Conservation (phyloP, 192 early-diverging fungal species). For the Lobulomyces angularis region DNA sequence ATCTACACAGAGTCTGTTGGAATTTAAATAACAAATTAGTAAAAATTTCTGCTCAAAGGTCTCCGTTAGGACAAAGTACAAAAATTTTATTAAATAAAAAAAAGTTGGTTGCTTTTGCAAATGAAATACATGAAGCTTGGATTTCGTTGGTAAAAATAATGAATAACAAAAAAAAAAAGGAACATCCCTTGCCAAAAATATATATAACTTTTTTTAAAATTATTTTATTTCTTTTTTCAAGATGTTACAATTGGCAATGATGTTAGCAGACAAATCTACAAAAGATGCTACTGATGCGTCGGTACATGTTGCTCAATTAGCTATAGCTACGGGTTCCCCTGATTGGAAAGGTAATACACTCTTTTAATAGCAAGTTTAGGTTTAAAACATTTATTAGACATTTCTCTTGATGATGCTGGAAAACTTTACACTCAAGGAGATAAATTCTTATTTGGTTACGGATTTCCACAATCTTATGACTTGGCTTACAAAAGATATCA, state of each 20-base stretch:
- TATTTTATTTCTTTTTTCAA: slow-evolving; percentile 1
- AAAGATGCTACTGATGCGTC: slow-evolving; percentile 10
- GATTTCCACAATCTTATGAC: slow-evolving; percentile 27
- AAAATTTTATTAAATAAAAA: too few relatives aligned
- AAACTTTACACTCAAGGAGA: slow-evolving; percentile 35
- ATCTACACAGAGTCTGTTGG: too few relatives aligned
- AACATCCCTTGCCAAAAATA: too few relatives aligned
- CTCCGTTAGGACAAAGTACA: too few relatives aligned
- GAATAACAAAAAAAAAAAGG: too few relatives aligned
- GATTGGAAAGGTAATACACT: slow-evolving; percentile 27
- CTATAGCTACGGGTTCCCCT: slow-evolving; percentile 35
- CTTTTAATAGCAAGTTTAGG: neutral
- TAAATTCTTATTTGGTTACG: slow-evolving; percentile 35
- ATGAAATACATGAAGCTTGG: too few relatives aligned
- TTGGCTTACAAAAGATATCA: slow-evolving; percentile 37
- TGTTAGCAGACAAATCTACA: slow-evolving; percentile 17
- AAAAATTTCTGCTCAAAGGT: too few relatives aligned
- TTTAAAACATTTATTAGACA: slow-evolving; percentile 13
- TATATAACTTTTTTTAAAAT: too few relatives aligned
- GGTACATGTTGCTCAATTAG: slow-evolving; percentile 30
- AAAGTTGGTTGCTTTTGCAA: too few relatives aligned
- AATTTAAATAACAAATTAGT: too few relatives aligned
- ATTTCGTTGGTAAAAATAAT: too few relatives aligned
- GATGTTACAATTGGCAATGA: slow-evolving; percentile 26
- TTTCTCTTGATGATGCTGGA: slow-evolving; percentile 28